Evolutionary conservation across 2,329 filamentous ascomycete species (phyloP).

Genomic region (Cladophialophora psammophila): DNA sequence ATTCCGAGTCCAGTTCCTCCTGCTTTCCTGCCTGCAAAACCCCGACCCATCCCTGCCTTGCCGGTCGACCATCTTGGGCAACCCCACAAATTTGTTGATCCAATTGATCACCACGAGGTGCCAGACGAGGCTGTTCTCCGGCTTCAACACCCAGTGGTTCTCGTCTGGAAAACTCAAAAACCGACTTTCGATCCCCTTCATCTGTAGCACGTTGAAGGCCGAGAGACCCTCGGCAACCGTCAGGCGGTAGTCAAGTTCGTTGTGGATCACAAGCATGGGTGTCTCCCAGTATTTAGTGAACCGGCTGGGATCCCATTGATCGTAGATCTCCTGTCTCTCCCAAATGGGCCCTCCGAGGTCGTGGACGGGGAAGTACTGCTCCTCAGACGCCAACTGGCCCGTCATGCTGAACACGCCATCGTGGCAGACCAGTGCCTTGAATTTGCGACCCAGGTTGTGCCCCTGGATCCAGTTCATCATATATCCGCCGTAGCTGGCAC

Average conservation of each 20-base stretch:
- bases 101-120: constrained; percentile 83
- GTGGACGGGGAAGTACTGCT: constrained; percentile 63
- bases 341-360: constrained; percentile 61
- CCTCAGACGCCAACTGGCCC: constrained; percentile 56
- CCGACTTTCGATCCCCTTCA: constrained; percentile 75
- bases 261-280: constrained; percentile 89
- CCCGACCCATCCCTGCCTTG: constrained; percentile 40
- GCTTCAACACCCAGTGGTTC: constrained; percentile 85
- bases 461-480: constrained; percentile 68
- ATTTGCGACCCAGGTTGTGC: constrained; percentile 61
- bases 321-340: constrained; percentile 60
- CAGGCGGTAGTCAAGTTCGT: constrained; percentile 85
- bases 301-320: constrained; percentile 64
- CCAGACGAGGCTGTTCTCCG: constrained; percentile 90
- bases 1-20: constrained; percentile 8
- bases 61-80: constrained; percentile 54
- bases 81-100: constrained; percentile 67
- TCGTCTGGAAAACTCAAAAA: constrained; percentile 84
- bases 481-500: constrained; percentile 66
- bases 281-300: constrained; percentile 76
- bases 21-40: constrained; percentile 30
- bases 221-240: constrained; percentile 84
- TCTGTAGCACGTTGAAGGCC: constrained; percentile 86
- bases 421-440: constrained; percentile 65
- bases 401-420: constrained; percentile 53